Evolutionary conservation across 768 basidiomycete genomes (phyloP), one percentile per base, ranked within the genome.

Genomic region (Russula sp.): DNA sequence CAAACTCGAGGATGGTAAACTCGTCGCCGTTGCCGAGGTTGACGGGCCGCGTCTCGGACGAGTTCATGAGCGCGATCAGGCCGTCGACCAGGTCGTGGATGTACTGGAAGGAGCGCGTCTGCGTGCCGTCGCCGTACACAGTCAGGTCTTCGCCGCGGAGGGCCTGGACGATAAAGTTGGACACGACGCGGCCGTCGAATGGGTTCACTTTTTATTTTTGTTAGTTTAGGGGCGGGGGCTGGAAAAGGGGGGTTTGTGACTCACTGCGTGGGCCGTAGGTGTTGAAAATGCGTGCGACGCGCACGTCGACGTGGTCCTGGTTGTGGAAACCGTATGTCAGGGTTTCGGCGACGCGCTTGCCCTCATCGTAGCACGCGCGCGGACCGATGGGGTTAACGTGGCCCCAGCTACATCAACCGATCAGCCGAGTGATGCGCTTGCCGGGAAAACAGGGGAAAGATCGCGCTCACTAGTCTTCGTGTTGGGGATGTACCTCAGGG

Each of bases 351-450:
- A 98, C 96, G 69, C 97, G 93, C 78, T 99, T 99, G 52, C 97
- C 97, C 76, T 99, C 97, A 71, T 99, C 97, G 72, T 99, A 99
- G 75, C 97, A 99, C n/a, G 96, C 95, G 64, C 97, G 90, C 62
- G 92, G 91, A 25, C 97, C 97, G 68, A 95, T 97, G 46, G 94
- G 94, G 79, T 99, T 99, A 71, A 99, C 97, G 74, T 98, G 87
- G 50, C 94, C 95, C 94, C 94, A 97, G 74, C 92, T 93, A 59
- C 16, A 2, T 32, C 18, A 10, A 39, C 39, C 7, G 34, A 25
- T 42, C 7, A 39, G 2, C 5, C 39, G 65, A 62, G 67, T 60
- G 70, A 8, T 65, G 67, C 39, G 65, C 41, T 46, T 46, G 58
- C 53, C 52, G 25, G 25, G 25, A 22, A 13, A 50, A 39, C 8